Conservation (phyloP, 371 early-diverging fungal genomes). For the Mucor racemosus region DNA sequence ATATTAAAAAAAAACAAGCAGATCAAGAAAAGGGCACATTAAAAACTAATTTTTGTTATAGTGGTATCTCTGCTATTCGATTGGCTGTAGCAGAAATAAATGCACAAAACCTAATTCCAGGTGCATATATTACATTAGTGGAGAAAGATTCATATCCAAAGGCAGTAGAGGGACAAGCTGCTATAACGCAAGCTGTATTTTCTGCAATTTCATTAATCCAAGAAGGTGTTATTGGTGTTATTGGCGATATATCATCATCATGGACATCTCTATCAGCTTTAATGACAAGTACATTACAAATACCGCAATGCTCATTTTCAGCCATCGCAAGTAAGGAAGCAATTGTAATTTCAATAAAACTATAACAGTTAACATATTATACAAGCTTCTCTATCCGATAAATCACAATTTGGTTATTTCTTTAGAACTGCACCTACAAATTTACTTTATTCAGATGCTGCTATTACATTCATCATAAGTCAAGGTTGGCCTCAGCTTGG, state of each 20-base stretch:
- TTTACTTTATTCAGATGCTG: constrained; percentile 55
- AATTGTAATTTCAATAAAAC: background rate
- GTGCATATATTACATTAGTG: constrained; percentile 61
- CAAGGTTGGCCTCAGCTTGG: constrained; percentile 62
- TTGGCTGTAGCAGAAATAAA: constrained; percentile 65
- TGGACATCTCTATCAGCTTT: constrained; percentile 61
- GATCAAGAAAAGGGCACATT: background rate
- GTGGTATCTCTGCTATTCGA: constrained; percentile 64
- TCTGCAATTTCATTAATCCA: constrained; percentile 62
- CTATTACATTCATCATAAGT: constrained; percentile 54
- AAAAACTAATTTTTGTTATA: constrained; percentile 14
- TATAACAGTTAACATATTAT: background rate
- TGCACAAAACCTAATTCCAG: constrained; percentile 54
- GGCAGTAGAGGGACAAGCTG: constrained; percentile 47
- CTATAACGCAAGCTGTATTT: constrained; percentile 58
- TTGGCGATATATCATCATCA: constrained; percentile 66
- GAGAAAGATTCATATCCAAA: constrained; percentile 65
- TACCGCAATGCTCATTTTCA: constrained; percentile 67
- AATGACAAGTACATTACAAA: constrained; percentile 63
- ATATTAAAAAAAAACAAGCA: constrained; percentile 1
- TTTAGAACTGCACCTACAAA: constrained; percentile 64
- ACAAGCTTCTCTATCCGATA: constrained; percentile 60
- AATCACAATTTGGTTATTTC: constrained; percentile 60
- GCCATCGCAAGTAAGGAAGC: constrained; percentile 54
- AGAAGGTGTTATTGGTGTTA: constrained; percentile 59